Conservation (phyloP, 208 protist species). For the Trypanosoma melophagium region DNA sequence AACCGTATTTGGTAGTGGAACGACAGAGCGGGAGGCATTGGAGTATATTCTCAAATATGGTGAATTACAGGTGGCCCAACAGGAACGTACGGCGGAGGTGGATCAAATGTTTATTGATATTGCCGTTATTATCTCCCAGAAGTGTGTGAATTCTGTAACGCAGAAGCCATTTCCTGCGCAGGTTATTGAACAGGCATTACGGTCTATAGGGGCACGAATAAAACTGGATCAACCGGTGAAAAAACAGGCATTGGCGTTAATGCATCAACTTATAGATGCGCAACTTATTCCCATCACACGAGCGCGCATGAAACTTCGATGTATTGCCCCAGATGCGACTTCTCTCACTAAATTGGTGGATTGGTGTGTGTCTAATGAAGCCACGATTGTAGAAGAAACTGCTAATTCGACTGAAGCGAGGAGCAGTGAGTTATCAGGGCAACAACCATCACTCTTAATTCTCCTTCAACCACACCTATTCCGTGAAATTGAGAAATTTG, state of each 20-base stretch:
- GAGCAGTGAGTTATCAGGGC: neutral
- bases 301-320: slow-evolving; percentile 93
- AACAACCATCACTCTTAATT: slow-evolving; percentile 47
- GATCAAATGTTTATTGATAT: slow-evolving; percentile 96
- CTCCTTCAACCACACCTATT: slow-evolving; percentile 72
- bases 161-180: slow-evolving; percentile 81
- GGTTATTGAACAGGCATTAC: slow-evolving; percentile 95
- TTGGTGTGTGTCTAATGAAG: slow-evolving; percentile 61
- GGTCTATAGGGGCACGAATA: slow-evolving; percentile 91
- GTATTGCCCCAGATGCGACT: slow-evolving; percentile 46
- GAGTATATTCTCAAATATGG: slow-evolving; percentile 95
- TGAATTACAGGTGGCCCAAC: slow-evolving; percentile 96
- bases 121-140: slow-evolving; percentile 94
- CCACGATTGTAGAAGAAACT: slow-evolving; percentile 43
- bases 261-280: slow-evolving; percentile 85
- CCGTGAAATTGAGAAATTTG: slow-evolving; percentile 69
- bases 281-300: slow-evolving; percentile 91
- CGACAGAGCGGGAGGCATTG: slow-evolving; percentile 72
- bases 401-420: neutral
- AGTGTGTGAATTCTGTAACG: slow-evolving; percentile 94
- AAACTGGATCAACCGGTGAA: slow-evolving; percentile 91
- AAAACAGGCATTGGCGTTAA: slow-evolving; percentile 93
- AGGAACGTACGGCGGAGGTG: slow-evolving; percentile 93
- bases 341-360: slow-evolving; percentile 42
- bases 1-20: slow-evolving; percentile 57